Base-by-base conservation (phyloP, 495 filamentous ascomycete genomes). In the Aspergillus homomorphus region DNA sequence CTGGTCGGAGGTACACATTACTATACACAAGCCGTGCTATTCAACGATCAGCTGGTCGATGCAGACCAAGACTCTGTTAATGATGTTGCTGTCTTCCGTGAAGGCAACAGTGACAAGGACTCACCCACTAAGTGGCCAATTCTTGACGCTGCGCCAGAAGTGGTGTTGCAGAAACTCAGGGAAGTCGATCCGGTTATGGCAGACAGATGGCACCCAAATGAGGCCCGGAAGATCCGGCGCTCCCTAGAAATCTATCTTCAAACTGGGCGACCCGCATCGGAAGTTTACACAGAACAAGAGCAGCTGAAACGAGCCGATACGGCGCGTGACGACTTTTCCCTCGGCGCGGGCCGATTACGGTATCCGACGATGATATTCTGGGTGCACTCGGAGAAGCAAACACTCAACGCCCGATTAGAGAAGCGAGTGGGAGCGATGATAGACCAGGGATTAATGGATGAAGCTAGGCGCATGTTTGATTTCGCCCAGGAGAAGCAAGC, bases 1-100 rank as follows among this genome's bases (percentile, higher is more conserved):
- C 70, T 99, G 3, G 95, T 98, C 9, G 95, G 95, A 16, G 95
- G 95, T 23, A 95, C 92, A 4, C 90, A 95, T 62, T 98, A 97
- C 69, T 99, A 99, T 66, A 86, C 90, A 0, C 91, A 97, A 65
- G 82, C 88, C 2, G 81, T 98, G 16, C 77, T 99, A 9, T 96
- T 96, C 67, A 76, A 87, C 20, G 84, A 90, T 50, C 71, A 74
- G 24, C 59, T 91, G 28, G 73, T 90, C 18, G 71, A 76, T 18
- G 70, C 77, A 48, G 65, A 54, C n/a, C 58, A 26, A 22, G 65
- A 46, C 12, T 49, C 46, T 41, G 59, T 44, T 33, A 67, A 62
- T 28, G 62, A 62, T 58, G 68, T 69, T 6, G 53, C 51, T 14
- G 43, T 22, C 22, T 44, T 33, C 1, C 38, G 22, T 16, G 28